Conservation (phyloP, 1,139 yeast species). For the Saccharomycopsis crataegensis region DNA sequence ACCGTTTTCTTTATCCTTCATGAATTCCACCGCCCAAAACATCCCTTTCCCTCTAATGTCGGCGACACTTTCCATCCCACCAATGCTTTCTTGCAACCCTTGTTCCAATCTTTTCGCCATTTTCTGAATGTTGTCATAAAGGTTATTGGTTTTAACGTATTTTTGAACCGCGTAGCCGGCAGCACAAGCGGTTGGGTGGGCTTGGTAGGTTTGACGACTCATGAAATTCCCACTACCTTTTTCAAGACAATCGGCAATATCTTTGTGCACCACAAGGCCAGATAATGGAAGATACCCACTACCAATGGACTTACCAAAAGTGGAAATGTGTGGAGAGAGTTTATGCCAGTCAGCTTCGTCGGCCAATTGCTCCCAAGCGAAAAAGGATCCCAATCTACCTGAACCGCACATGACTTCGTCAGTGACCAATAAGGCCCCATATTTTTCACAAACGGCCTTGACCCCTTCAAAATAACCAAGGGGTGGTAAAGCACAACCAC, state of each 20-base stretch:
- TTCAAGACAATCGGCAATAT: constrained; percentile 32
- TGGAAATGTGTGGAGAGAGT: constrained; percentile 39
- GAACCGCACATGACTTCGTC: constrained; percentile 55
- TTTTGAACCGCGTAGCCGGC: constrained; percentile 28
- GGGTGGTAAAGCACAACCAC: constrained; percentile 36
- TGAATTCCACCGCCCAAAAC: constrained; percentile 40
- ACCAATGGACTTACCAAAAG: constrained; percentile 45
- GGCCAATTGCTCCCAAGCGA: constrained; percentile 32
- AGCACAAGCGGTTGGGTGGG: constrained; percentile 41
- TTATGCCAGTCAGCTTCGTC: constrained; percentile 11
- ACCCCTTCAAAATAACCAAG: constrained; percentile 41
- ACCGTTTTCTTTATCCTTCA: constrained; percentile 32
- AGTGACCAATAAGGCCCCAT: constrained; percentile 41
- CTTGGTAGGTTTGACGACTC: constrained; percentile 43
- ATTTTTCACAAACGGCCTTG: constrained; percentile 40
- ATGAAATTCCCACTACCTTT: constrained; percentile 33
- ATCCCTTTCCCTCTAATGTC: constrained; percentile 41
- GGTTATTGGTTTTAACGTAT: constrained; percentile 14
- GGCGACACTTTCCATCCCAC: constrained; percentile 28
- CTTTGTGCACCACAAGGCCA: constrained; percentile 39
- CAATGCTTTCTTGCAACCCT: background rate
- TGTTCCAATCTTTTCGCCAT: background rate
- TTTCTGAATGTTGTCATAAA: constrained; percentile 13
- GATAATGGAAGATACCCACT: constrained; percentile 45
- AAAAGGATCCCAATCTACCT: constrained; percentile 38